Evolutionary conservation across 768 basidiomycete species (phyloP).

Genomic region (Glaciozyma antarctica): DNA sequence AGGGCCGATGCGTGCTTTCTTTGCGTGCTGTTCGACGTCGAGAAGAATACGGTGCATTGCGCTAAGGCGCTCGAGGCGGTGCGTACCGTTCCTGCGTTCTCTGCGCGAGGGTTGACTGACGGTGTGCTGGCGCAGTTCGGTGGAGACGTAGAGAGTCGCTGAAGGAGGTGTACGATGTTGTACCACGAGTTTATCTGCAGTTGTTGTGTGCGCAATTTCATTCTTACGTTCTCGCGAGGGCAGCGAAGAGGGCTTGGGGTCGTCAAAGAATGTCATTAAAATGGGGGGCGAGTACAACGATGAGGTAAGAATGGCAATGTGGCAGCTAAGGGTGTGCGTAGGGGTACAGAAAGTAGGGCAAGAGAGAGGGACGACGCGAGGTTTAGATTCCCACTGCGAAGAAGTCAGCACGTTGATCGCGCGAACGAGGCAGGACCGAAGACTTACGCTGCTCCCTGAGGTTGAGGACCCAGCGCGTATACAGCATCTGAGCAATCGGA

Average conservation of each 20-base stretch:
- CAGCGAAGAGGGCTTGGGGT: too few relatives aligned
- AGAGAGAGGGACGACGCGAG: not conserved
- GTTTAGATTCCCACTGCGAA: not conserved
- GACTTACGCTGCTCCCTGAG: constrained; percentile 40
- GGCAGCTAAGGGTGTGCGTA: too few relatives aligned
- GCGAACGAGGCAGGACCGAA: not conserved
- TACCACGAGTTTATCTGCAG: too few relatives aligned
- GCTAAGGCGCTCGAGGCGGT: constrained; percentile 28
- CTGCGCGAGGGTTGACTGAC: not conserved
- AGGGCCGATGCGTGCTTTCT: constrained; percentile 24
- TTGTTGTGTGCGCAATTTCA: too few relatives aligned
- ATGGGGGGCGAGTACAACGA: too few relatives aligned
- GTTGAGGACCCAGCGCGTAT: constrained; percentile 92
- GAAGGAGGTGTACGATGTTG: too few relatives aligned
- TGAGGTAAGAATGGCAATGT: too few relatives aligned
- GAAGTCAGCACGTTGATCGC: not conserved
- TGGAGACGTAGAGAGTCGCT: too few relatives aligned
- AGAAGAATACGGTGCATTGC: constrained; percentile 21
- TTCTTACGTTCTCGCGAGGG: too few relatives aligned
- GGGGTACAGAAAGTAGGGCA: too few relatives aligned
- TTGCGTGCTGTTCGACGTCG: constrained; percentile 9
- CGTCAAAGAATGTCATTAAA: too few relatives aligned
- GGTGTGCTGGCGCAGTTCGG: too few relatives aligned
- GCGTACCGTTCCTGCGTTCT: not conserved
- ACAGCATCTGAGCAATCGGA: constrained; percentile 90